Evolutionary conservation across 225 moss, liverwort and hornwort genomes (phyloP).

Genomic region (Rhytidiadelphus loreus): DNA sequence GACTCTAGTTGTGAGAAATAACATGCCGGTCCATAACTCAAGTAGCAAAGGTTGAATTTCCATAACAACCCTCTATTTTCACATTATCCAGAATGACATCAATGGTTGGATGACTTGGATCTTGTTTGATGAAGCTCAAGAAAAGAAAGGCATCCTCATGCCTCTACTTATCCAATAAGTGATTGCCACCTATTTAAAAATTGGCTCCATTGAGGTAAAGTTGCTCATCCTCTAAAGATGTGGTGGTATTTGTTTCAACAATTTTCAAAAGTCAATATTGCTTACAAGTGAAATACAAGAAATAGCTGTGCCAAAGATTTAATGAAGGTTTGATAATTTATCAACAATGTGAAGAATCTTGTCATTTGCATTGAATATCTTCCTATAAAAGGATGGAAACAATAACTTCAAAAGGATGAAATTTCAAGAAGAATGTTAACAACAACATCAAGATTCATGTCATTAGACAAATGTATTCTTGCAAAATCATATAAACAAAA

Average conservation of each 20-base stretch:
- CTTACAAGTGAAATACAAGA: not conserved
- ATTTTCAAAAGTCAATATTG: not conserved
- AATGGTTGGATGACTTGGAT: not conserved
- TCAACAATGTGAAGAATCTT: rapidly evolving
- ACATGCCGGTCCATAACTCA: rapidly evolving
- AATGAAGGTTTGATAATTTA: not conserved
- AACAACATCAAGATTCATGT: not conserved
- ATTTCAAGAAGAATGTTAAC: not conserved
- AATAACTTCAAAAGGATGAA: too few species aligned
- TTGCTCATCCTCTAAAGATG: not conserved
- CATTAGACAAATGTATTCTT: not conserved
- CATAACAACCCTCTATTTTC: rapidly evolving
- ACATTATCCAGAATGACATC: not conserved
- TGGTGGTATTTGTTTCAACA: not conserved
- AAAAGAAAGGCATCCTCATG: not conserved
- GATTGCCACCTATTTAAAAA: not conserved
- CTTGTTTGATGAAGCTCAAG: not conserved
- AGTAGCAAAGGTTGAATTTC: not conserved
- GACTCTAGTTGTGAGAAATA: not conserved
- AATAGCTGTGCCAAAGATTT: not conserved
- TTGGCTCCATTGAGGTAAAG: not conserved
- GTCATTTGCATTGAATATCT: not conserved
- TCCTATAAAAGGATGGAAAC: not conserved
- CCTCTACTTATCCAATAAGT: not conserved
- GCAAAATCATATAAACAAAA: not conserved